Conservation (phyloP, 805 yeast species). For the Ascoidea asiatica region DNA sequence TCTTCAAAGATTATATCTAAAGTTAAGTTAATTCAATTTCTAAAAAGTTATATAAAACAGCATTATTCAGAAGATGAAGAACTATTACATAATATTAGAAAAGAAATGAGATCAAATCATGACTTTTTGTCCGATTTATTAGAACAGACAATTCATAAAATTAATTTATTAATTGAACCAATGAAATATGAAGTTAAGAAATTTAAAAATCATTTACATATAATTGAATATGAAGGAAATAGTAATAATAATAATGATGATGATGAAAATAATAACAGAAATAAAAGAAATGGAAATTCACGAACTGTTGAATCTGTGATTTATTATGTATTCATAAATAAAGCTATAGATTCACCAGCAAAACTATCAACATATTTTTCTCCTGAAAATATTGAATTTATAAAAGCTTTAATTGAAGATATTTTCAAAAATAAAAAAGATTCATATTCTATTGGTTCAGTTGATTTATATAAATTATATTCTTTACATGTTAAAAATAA, state of each 20-base stretch:
- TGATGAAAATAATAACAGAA: not conserved
- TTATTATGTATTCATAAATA: constrained; percentile 7
- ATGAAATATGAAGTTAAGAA: constrained; percentile 7
- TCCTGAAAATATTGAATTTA: constrained; percentile 8
- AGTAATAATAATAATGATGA: not conserved
- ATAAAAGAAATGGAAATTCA: not conserved
- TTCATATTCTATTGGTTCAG: not conserved
- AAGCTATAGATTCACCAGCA: constrained; percentile 3
- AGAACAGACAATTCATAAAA: constrained; percentile 1
- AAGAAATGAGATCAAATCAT: not conserved
- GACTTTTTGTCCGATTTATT: constrained; percentile 1
- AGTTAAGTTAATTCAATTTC: constrained; percentile 2
- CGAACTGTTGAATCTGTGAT: not conserved
- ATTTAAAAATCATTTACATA: constrained; percentile 5
- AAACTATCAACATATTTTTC: constrained; percentile 4
- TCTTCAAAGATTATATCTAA: constrained; percentile 5
- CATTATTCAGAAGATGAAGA: not conserved
- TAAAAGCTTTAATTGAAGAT: constrained; percentile 3
- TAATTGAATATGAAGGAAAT: not conserved
- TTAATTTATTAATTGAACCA: constrained; percentile 6
- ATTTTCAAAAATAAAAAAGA: constrained; percentile 1
- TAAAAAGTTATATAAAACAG: not conserved
- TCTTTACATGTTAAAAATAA: constrained; percentile 5
- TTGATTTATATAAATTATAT: constrained; percentile 6
- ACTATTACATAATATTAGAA: not conserved